Conservation (phyloP, 208 protist species). For the Tritrichomonas musculus region DNA sequence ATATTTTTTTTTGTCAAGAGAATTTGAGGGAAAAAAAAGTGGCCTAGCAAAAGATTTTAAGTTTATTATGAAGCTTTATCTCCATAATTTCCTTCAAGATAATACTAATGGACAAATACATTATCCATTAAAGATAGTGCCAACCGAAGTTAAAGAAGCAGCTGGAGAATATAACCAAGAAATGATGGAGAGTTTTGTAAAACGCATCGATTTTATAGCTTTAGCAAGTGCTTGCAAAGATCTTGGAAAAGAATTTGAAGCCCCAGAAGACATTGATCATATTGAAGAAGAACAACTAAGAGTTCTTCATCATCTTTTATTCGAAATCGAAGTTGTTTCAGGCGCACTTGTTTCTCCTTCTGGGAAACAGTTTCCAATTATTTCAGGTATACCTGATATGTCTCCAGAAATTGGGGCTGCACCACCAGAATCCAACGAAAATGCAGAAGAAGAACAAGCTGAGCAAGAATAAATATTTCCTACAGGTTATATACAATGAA, state of each 20-base stretch:
- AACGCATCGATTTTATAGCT: neutral
- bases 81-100: conserved; percentile 26
- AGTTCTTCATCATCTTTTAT: neutral
- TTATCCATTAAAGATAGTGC: neutral
- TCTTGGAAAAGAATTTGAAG: neutral
- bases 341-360: neutral
- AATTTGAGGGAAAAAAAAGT: too few relatives aligned
- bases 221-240: neutral
- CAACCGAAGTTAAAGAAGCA: neutral
- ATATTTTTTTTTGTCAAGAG: too few relatives aligned
- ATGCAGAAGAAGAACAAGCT: too few relatives aligned
- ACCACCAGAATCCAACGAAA: neutral
- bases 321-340: neutral
- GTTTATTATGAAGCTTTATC: conserved; percentile 32
- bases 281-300: neutral
- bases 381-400: conserved; percentile 18
- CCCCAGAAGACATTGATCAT: neutral
- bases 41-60: too few relatives aligned
- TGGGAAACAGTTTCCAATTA: neutral
- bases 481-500: too few relatives aligned
- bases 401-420: too few relatives aligned
- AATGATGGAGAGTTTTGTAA: neutral
- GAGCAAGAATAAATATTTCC: too few relatives aligned
- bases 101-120: neutral
- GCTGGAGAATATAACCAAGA: neutral